Conservation (phyloP, 148 eudicot species). For the Polygonum maritimum region DNA sequence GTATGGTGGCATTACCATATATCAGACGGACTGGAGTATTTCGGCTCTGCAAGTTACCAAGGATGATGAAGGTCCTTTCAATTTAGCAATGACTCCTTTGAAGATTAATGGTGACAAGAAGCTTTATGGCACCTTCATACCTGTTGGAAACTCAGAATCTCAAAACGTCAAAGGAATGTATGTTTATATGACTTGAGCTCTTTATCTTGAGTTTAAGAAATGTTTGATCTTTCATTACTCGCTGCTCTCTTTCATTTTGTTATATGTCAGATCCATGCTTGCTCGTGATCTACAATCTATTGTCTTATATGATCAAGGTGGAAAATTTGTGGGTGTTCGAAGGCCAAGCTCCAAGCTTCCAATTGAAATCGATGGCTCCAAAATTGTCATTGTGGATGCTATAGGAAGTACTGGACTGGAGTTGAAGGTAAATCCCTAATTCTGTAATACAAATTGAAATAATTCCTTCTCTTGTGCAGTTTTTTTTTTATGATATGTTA, state of each 20-base stretch:
- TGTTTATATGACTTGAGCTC: constrained; percentile 12
- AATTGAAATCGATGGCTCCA: constrained; percentile 76
- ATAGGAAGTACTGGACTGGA: constrained; percentile 95
- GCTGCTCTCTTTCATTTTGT: constrained; percentile 6
- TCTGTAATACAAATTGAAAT: background rate
- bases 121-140: constrained; percentile 85
- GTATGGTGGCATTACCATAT: constrained; percentile 85
- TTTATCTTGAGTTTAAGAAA: background rate
- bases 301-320: constrained; percentile 85
- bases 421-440: constrained; percentile 41
- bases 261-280: constrained; percentile 73
- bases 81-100: constrained; percentile 92
- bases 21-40: constrained; percentile 97
- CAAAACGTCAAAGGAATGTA: constrained; percentile 86
- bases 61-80: constrained; percentile 90
- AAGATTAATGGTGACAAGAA: constrained; percentile 78
- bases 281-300: constrained; percentile 93
- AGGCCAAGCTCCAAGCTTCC: constrained; percentile 89
- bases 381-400: constrained; percentile 71
- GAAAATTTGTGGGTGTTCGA: constrained; percentile 85
- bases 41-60: constrained; percentile 79
- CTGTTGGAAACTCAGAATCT: constrained; percentile 63
- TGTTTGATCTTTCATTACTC: background rate
- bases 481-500: background rate
- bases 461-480: background rate